Evolutionary conservation across 306 rosid species (phyloP).

Genomic region (Psophocarpus tetragonolobus): DNA sequence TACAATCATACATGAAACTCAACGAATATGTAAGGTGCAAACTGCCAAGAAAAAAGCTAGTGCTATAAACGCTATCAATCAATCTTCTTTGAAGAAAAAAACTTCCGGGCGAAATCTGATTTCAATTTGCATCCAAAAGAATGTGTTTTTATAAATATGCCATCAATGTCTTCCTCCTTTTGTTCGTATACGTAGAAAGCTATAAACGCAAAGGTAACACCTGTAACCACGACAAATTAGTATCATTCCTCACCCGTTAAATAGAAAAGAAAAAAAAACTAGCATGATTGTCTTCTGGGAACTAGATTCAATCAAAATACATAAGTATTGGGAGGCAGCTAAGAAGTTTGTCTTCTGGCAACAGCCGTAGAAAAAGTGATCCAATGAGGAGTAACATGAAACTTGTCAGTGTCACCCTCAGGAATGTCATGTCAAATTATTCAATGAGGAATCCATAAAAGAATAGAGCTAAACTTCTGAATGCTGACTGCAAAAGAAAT

Average conservation of each 20-base stretch:
- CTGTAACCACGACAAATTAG: slow-evolving; percentile 51
- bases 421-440: not conserved
- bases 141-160: slow-evolving; percentile 42
- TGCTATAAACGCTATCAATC: slow-evolving; percentile 43
- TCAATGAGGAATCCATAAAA: not conserved
- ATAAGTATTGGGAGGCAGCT: not conserved
- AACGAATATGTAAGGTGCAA: slow-evolving; percentile 13
- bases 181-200: slow-evolving; percentile 74
- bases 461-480: not conserved
- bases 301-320: not conserved
- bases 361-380: slow-evolving; percentile 8
- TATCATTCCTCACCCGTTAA: not conserved
- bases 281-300: not conserved
- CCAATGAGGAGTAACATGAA: not conserved
- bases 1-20: slow-evolving; percentile 34
- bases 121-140: slow-evolving; percentile 63
- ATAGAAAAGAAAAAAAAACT: not conserved
- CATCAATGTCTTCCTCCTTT: slow-evolving; percentile 80
- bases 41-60: slow-evolving; percentile 15
- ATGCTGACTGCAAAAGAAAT: not conserved
- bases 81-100: slow-evolving; percentile 54
- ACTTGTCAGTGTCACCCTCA: not conserved
- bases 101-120: slow-evolving; percentile 51
- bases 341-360: slow-evolving; percentile 12
- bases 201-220: slow-evolving; percentile 57